These are phyloP conservation scores for Colletotrichum eleusines DNA, from an alignment of 2,329 filamentous ascomycete species.

Conservation along the genomic window DNA sequence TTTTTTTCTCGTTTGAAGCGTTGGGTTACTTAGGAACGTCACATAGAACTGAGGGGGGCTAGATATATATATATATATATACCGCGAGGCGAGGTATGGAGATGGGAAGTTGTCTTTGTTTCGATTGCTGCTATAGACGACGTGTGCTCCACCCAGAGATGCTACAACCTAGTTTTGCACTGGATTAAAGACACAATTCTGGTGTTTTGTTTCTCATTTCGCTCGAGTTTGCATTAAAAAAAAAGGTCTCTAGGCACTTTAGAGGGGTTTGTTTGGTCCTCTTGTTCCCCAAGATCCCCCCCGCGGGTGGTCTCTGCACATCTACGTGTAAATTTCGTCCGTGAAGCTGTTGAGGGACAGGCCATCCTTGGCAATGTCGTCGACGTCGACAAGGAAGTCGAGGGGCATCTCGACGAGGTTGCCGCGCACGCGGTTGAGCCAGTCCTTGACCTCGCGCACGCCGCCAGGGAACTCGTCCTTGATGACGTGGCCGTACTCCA, in stretches of 20 bases:
- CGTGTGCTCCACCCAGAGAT: background rate
- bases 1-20: background rate
- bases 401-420: conserved; percentile 91
- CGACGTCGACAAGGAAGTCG: conserved; percentile 82
- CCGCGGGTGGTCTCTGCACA: background rate
- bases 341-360: conserved; percentile 79
- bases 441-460: conserved; percentile 78
- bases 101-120: background rate
- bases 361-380: conserved; percentile 88
- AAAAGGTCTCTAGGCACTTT: background rate
- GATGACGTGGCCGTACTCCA: conserved; percentile 89
- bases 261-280: background rate
- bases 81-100: background rate
- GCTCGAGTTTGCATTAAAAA: background rate
- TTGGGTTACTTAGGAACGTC: background rate
- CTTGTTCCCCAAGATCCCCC: background rate
- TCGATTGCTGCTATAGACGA: background rate
- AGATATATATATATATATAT: background rate
- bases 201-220: background rate
- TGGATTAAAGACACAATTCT: background rate
- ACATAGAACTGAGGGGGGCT: background rate
- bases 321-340: conserved; percentile 76
- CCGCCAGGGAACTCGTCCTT: conserved; percentile 82
- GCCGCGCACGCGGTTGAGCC: conserved; percentile 74
- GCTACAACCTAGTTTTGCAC: background rate